Evolutionary conservation across 192 early-diverging fungal genomes (phyloP), one percentile per base, ranked within the genome.

Genomic region (Coemansia guatemalensis): DNA sequence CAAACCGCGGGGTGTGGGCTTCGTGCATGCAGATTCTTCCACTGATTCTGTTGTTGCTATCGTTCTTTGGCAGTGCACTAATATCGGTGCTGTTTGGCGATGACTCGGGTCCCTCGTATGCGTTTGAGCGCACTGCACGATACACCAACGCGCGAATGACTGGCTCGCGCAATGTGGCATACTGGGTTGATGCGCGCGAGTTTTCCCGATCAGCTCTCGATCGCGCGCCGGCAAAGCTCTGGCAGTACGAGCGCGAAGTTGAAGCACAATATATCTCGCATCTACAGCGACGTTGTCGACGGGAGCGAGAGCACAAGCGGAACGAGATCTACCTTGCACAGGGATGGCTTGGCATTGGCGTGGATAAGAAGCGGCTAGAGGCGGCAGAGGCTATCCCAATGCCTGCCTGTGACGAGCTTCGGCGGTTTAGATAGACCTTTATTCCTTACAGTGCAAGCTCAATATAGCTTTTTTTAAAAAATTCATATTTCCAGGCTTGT

Each of bases 1-100:
- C 33, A 8, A 62, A 65, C 21, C 52, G 39, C 2, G 65, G 56
- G n/a, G 1, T 70, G 21, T 74, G 80, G 47, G 57, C 84, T 44
- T 78, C 84, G 44, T 79, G 91, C 29, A 56, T 93, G 22, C 94
- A 94, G 67, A 62, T 94, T 11, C 60, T 95, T 48, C 95, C 93
- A 12, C 58, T 96, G 49, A 63, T 96, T 22, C 52, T 94, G 6
- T 64, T 98, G 18, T 82, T 94, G 49, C 48, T 92, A 12, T 83
- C 94, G 50, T 88, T 92, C 8, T 75, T 98, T 18, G 64, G 87
- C 0, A 91, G 92, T 0, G 76, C 79, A 17, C 32, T 93, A 14
- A 84, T 90, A 35, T 68, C 78, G 0, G 60, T 75, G 7, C 48
- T 82, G 2, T 71, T 71, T 33, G 73, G 76, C 53, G 60, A 68